Percentiles rank a stretch among this genome's conserved stretches.
Evolutionary conservation across 306 rosid genomes (phyloP).

Genomic region (Dryas drummondii): DNA sequence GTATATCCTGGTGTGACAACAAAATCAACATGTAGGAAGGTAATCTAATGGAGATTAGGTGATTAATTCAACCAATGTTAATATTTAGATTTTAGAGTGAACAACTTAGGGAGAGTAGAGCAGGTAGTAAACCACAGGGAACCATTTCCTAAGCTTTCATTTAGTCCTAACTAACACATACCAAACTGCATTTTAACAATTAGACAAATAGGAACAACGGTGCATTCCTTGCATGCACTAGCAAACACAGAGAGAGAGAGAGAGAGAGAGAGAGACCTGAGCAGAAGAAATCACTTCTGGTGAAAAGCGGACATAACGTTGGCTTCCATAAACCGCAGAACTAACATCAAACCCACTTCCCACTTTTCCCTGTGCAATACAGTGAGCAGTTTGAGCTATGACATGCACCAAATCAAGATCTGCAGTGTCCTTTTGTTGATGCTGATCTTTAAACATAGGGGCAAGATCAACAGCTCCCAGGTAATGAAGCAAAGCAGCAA

Average conservation of each 20-base stretch:
- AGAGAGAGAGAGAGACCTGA: constrained; percentile 52
- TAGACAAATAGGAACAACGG: constrained; percentile 8
- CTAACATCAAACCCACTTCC: constrained; percentile 99
- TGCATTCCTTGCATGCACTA: background rate
- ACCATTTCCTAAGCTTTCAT: constrained; percentile 12
- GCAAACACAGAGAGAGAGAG: background rate
- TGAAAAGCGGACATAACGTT: constrained; percentile 93
- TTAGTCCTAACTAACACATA: constrained; percentile 2
- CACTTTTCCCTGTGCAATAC: constrained; percentile 95
- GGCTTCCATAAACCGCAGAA: constrained; percentile 99
- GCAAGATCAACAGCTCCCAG: constrained; percentile 70
- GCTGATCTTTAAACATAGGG: constrained; percentile 30
- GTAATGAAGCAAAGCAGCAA: constrained; percentile 93
- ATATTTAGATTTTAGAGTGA: background rate
- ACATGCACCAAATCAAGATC: constrained; percentile 80
- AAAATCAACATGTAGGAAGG: too few relatives aligned
- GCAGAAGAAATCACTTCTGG: constrained; percentile 86
- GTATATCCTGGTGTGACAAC: too few relatives aligned
- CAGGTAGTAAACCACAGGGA: constrained; percentile 4
- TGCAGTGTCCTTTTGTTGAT: constrained; percentile 37
- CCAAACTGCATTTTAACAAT: constrained; percentile 12
- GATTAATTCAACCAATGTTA: background rate
- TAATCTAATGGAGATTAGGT: too few relatives aligned
- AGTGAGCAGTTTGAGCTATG: constrained; percentile 95
- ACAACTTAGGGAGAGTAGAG: background rate